These are phyloP conservation scores for Kwoniella sp. DNA, from an alignment of 768 basidiomycete genomes.

Conservation along the genomic window DNA sequence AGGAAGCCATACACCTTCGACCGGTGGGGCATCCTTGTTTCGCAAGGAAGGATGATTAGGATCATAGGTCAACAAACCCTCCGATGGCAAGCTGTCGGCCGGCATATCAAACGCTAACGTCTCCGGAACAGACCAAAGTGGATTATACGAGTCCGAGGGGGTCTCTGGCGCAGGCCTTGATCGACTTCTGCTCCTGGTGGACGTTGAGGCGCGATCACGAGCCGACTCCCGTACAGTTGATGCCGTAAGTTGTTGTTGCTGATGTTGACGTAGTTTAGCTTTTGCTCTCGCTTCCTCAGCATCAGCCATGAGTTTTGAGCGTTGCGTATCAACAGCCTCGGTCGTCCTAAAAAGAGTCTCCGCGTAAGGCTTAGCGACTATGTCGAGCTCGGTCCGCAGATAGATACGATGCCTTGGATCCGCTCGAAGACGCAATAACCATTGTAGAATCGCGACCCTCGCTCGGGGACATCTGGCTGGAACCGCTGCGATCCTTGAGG, in stretches of 20 bases:
- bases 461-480: constrained; percentile 60
- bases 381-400: constrained; percentile 63
- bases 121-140: constrained; percentile 59
- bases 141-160: constrained; percentile 58
- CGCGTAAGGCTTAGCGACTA: constrained; percentile 62
- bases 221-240: constrained; percentile 7
- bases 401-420: constrained; percentile 87
- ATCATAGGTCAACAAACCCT: constrained; percentile 57
- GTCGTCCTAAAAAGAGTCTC: constrained; percentile 60
- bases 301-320: constrained; percentile 23
- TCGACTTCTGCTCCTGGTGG: constrained; percentile 52
- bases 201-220: constrained; percentile 20
- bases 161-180: constrained; percentile 37
- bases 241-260: constrained; percentile 3
- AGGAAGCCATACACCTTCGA: constrained; percentile 61
- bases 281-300: constrained; percentile 21
- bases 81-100: constrained; percentile 60
- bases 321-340: constrained; percentile 34
- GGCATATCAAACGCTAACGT: constrained; percentile 47
- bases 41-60: constrained; percentile 49
- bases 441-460: constrained; percentile 74
- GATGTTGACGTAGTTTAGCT: constrained; percentile 11
- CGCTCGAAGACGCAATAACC: constrained; percentile 82
- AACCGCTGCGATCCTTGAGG: constrained; percentile 16
- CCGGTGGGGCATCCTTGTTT: constrained; percentile 33